Evolutionary conservation across 305 asterid genomes (phyloP), one percentile per base, ranked within the genome.

Genomic region (Nicotiana rustica): DNA sequence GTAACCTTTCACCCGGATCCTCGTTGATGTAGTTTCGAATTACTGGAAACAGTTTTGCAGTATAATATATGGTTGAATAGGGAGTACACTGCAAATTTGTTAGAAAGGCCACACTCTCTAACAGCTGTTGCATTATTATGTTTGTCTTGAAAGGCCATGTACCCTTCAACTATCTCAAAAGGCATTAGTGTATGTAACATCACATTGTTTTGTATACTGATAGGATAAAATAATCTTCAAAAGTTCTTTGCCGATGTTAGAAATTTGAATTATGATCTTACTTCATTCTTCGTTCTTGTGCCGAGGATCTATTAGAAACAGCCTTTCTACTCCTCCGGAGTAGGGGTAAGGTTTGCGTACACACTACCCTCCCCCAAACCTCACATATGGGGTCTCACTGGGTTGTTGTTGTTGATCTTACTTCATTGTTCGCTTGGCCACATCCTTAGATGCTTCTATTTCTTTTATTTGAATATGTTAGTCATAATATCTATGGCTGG

Each of bases 191-290:
- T 49, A 14, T 3, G 31, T 21, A 14, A 1, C 36, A 49, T 73
- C 38, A 71, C 10, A 69, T 82, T 73, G 76, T 70, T 52, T 19
- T 61, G 13, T 82, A 31, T 31, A 31, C 35, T 3, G 44, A 36
- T 5, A 36, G 44, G 44, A 36, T 5, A 31, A 36, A 5, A 36
- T 1, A 5, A 36, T 36, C 8, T 36, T 36, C 6, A 5, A 36
- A 0, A 1, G 44, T 36, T 36, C 44, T 5, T 5, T 36, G 44
- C 44, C 8, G 8, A 36, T 36, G 44, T 6, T 36, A 6, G 44
- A 36, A 36, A 36, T 6, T 36, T 36, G 44, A 36, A 36, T 5
- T 36, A 36, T 6, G 44, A 36, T 36, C 1, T 36, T 25, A 25
- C 25, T 25, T 25, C 25, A 25, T 25, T 25, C 25, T 25, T 25